Base-by-base conservation (phyloP, 768 basidiomycete genomes). In the Lactarius akahatsu region DNA sequence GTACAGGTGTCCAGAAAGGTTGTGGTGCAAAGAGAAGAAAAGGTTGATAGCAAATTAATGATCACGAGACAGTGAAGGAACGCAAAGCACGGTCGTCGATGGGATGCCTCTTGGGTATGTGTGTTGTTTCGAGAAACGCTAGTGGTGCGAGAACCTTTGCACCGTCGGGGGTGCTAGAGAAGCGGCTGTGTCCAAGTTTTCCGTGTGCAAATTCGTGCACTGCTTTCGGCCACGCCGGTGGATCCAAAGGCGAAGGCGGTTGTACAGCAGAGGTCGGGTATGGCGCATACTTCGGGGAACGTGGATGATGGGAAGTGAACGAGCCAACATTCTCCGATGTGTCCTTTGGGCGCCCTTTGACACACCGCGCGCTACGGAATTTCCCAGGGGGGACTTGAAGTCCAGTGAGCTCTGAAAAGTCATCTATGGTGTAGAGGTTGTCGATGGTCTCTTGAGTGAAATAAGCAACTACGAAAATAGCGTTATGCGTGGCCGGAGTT, bases 31-130 rank as follows among this genome's bases (percentile, higher is more conserved):
- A 57, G 65, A 47, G 10, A 18, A 50, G 47, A 45, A 26, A 8
- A n/a, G 47, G 15, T 52, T 11, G 20, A 18, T 43, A 63, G 52
- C 30, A 32, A 26, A 30, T 4, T 6, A n/a, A 45, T 62, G 55
- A 60, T 74, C 61, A 70, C 23, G 60, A 55, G 64, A 80, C 75
- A 47, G 71, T 76, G 68, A 88, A 83, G 1, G 83, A 83, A 80
- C 88, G 88, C 59, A 91, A 78, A 7, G 86, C 86, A 73, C 85
- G 82, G 74, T 90, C 88, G 72, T 91, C 90, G 61, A 88, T 74
- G 3, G 87, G 86, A 73, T 91, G 89, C 57, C 90, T 83, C 61
- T 83, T 82, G 20, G 82, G 82, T 18, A 86, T 86, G 20, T 87
- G 81, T 15, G 83, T 80, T 30, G 79, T 84, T 73, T 84, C 80